These are phyloP conservation scores for Saturnispora dispora DNA, from an alignment of 805 yeast species.

Conservation along the genomic window DNA sequence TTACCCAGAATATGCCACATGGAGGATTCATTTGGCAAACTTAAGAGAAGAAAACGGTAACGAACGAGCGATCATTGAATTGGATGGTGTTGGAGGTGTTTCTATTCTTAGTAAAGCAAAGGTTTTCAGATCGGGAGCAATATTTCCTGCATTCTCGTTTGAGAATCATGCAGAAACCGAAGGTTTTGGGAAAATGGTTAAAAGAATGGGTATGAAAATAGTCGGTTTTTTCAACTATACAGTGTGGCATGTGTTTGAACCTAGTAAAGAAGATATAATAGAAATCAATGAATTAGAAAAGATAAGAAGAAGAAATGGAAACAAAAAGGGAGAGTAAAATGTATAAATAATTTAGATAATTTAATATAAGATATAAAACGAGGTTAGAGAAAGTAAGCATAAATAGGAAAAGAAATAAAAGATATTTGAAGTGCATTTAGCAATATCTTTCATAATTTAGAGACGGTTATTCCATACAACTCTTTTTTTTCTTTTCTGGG, in stretches of 20 bases:
- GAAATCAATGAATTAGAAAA: constrained; percentile 64
- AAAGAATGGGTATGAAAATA: constrained; percentile 67
- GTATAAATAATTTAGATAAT: background rate
- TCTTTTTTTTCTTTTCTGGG: background rate
- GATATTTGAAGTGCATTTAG: background rate
- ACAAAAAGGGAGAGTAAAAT: background rate
- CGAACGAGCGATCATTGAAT: constrained; percentile 52
- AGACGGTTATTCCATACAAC: background rate
- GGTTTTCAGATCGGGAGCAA: constrained; percentile 69
- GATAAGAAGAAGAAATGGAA: constrained; percentile 37
- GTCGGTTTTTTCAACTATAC: constrained; percentile 89
- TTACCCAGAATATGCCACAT: constrained; percentile 78
- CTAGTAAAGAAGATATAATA: constrained; percentile 73
- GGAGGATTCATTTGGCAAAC: constrained; percentile 76
- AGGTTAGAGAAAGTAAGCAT: background rate
- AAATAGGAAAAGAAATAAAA: background rate
- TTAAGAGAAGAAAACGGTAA: constrained; percentile 53
- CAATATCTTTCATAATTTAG: background rate
- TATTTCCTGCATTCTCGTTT: constrained; percentile 78
- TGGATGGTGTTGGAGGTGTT: constrained; percentile 87
- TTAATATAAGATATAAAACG: background rate
- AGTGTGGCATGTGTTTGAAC: constrained; percentile 85
- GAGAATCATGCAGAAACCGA: constrained; percentile 84
- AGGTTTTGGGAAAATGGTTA: constrained; percentile 78
- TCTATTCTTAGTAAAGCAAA: constrained; percentile 68